These are phyloP conservation scores for Mycosphaerelloides madeirae DNA, from an alignment of 2,329 filamentous ascomycete genomes.

Conservation along the genomic window DNA sequence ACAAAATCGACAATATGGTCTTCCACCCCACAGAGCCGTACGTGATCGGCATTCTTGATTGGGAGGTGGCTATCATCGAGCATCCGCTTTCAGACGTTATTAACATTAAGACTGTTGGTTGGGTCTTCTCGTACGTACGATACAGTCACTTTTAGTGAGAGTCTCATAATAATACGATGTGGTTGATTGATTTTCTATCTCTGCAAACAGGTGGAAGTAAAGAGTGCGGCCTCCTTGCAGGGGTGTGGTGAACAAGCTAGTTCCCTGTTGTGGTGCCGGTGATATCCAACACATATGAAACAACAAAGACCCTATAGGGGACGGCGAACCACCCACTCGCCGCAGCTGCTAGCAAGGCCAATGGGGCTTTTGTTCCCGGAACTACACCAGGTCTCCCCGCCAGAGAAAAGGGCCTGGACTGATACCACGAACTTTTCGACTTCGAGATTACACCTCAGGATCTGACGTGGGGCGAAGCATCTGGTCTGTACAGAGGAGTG, in stretches of 20 bases:
- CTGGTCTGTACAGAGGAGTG: slow-evolving; percentile 55
- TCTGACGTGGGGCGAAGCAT: slow-evolving; percentile 61
- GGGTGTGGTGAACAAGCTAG: too few relatives aligned
- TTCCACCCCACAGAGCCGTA: slow-evolving; percentile 84
- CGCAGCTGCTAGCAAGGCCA: slow-evolving; percentile 37
- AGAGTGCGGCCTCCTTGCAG: too few relatives aligned
- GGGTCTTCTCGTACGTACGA: too few relatives aligned
- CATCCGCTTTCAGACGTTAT: slow-evolving; percentile 87
- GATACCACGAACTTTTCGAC: slow-evolving; percentile 64
- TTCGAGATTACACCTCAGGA: slow-evolving; percentile 61
- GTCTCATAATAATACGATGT: too few relatives aligned
- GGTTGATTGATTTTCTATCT: too few relatives aligned
- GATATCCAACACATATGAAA: too few relatives aligned
- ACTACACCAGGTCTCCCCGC: slow-evolving; percentile 62
- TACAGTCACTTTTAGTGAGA: too few relatives aligned
- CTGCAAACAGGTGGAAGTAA: too few relatives aligned
- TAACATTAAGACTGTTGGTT: slow-evolving; percentile 70
- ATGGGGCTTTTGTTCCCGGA: slow-evolving; percentile 56
- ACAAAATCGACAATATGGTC: slow-evolving; percentile 65
- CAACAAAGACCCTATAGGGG: too few relatives aligned
- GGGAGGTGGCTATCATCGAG: slow-evolving; percentile 98
- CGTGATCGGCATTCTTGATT: slow-evolving; percentile 92
- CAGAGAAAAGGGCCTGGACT: slow-evolving; percentile 54
- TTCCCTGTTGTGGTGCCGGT: too few relatives aligned
- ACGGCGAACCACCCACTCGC: slow-evolving; percentile 38